Base-by-base conservation (phyloP, 2,329 filamentous ascomycete genomes). In the Zasmidium angulare region DNA sequence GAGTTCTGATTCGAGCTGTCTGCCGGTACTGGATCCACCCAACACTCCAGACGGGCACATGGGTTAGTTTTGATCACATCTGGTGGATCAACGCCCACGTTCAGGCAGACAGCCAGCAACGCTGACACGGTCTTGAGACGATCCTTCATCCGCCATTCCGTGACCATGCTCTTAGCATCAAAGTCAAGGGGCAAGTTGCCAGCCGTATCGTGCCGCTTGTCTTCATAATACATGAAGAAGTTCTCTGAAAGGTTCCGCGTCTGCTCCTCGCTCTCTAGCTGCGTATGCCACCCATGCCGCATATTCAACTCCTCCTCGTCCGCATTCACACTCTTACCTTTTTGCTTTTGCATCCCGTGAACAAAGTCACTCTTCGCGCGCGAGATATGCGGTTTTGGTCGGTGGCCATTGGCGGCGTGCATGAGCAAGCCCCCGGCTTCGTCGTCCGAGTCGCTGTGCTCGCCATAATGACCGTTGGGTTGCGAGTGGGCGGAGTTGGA, bases 161-260 rank as follows among this genome's bases (percentile, higher is more conserved):
- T 90, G 4, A 96, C 83, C 52, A 72, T 65, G 26, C 62, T 65
- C 57, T 66, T 69, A 6, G 69, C 64, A 47, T 74, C 68, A 53
- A 65, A 69, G 20, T 65, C 63, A 54, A 86, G 83, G 72, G 92
- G 91, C 17, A 92, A 91, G 66, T 93, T 91, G 21, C 92, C 95
- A 36, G 91, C 93, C 21, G 91, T 95, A 74, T 98, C 95, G 77
- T 99, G 95, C 55, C 93, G 89, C 77, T 98, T 98, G 76, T 99
- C 95, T 64, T 93, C 97, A 76, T 90, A 99, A 78, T 99, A 99
- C 93, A 98, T 98, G 80, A 96, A 98, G 86, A 96, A 99, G 67
- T 91, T 96, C 89, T 96, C 56, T 46, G 65, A 69, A 64, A 96
- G 81, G 66, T 92, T 84, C 58, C 89, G 89, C 21, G 63, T 65